These are phyloP conservation scores for Takashimella koratensis DNA, from an alignment of 1,284 basidiomycete species.

Conservation along the genomic window DNA sequence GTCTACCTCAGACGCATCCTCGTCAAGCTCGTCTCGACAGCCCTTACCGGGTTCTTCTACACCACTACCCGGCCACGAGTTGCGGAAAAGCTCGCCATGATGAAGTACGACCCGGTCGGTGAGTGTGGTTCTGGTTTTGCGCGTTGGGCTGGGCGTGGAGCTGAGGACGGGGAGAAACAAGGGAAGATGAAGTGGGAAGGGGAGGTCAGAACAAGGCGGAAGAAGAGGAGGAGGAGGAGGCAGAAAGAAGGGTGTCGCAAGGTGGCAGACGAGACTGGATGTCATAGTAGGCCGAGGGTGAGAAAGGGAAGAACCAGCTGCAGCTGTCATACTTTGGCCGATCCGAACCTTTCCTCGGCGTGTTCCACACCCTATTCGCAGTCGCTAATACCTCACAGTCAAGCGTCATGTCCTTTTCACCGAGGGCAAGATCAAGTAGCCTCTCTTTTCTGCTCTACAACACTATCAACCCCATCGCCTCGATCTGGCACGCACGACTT, in stretches of 20 bases:
- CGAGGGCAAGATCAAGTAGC: conserved; percentile 59
- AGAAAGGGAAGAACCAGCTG: not conserved
- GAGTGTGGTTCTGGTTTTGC: conserved; percentile 29
- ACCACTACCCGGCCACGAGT: conserved; percentile 68
- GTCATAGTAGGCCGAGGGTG: too few species aligned
- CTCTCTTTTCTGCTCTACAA: too few species aligned
- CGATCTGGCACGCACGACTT: not conserved
- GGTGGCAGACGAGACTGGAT: too few species aligned
- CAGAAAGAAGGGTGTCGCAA: too few species aligned
- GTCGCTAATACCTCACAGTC: conserved; percentile 50
- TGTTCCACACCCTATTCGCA: not conserved
- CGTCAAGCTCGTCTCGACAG: conserved; percentile 79
- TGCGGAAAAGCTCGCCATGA: conserved; percentile 68
- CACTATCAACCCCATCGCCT: not conserved
- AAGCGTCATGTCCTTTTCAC: conserved; percentile 70
- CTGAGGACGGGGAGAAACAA: too few species aligned
- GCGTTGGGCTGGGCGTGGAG: not conserved
- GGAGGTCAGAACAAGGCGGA: too few species aligned
- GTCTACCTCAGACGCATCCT: conserved; percentile 63
- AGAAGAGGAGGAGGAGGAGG: too few species aligned
- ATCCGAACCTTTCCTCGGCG: not conserved
- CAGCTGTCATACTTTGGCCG: not conserved
- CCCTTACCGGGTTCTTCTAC: conserved; percentile 86
- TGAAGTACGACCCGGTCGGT: conserved; percentile 88
- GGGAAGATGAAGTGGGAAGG: too few species aligned